Conservation (phyloP, 257 asterid genomes). For the Penstemon davidsonii region DNA sequence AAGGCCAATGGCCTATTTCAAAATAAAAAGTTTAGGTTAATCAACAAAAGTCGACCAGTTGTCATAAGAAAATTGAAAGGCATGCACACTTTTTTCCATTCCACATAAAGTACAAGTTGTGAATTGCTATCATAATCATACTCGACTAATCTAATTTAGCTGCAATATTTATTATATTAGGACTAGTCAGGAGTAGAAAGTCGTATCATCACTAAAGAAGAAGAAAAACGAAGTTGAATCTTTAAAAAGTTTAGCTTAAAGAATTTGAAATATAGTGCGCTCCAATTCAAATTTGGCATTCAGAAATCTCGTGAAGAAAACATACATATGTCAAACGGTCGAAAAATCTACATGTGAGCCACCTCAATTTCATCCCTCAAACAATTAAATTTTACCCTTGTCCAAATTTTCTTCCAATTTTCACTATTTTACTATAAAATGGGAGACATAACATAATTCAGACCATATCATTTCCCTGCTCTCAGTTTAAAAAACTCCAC, state of each 20-base stretch:
- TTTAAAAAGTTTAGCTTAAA: background rate
- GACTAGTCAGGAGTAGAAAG: too few relatives aligned
- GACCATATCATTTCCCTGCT: slow-evolving; percentile 39
- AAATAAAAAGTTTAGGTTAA: too few relatives aligned
- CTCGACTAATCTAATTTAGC: too few relatives aligned
- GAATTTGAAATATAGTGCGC: background rate
- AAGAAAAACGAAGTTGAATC: background rate
- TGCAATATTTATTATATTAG: too few relatives aligned
- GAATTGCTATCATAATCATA: too few relatives aligned
- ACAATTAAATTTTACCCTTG: background rate
- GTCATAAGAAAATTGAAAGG: too few relatives aligned
- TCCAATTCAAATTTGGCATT: slow-evolving; percentile 1
- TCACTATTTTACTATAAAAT: slow-evolving; percentile 43
- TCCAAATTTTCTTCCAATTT: background rate
- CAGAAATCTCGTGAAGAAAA: background rate
- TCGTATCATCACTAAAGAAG: background rate
- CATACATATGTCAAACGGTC: slow-evolving; percentile 54
- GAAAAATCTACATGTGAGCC: slow-evolving; percentile 60
- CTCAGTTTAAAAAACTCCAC: background rate
- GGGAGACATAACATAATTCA: slow-evolving; percentile 34
- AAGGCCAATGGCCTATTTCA: too few relatives aligned
- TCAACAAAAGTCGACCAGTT: too few relatives aligned
- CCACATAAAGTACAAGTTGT: too few relatives aligned
- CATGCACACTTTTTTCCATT: too few relatives aligned
- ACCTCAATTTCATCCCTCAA: slow-evolving; percentile 36